phyloP scores from a whole-genome alignment of 768 basidiomycete genomes.

The Udeniomyces megalosporus region DNA sequence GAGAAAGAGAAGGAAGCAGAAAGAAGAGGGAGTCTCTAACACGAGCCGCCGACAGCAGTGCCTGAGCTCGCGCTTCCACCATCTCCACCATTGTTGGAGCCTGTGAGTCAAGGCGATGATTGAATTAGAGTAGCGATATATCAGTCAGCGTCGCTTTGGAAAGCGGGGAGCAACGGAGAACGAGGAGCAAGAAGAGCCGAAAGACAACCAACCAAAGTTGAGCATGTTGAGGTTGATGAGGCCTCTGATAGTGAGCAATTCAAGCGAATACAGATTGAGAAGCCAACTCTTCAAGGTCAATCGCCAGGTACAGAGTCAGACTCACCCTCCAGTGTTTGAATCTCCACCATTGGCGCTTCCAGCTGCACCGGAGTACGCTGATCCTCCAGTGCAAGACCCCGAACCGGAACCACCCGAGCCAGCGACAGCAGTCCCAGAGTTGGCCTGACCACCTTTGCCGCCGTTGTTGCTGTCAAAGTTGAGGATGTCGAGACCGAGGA shows the following conservation, averaged over 20 bases:
- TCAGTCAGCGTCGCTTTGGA: too few species aligned
- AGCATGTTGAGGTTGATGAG: conserved; percentile 22
- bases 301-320: not conserved
- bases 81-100: conserved; percentile 22
- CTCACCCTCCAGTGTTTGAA: conserved; percentile 8
- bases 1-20: too few species aligned
- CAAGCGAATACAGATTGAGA: not conserved
- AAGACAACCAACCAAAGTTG: too few species aligned
- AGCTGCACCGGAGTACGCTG: not conserved
- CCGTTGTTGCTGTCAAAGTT: conserved; percentile 24
- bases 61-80: conserved; percentile 22
- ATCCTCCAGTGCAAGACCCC: not conserved
- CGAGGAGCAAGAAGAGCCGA: too few species aligned
- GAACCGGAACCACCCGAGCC: conserved; percentile 12
- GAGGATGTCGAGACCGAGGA: conserved; percentile 22
- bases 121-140: too few species aligned
- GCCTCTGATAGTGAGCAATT: conserved; percentile 11
- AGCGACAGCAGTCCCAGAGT: conserved; percentile 22
- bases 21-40: not conserved
- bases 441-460: conserved; percentile 21
- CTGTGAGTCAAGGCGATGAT: too few species aligned
- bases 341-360: conserved; percentile 16
- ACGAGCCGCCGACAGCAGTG: conserved; percentile 20
- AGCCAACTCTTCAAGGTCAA: too few species aligned
- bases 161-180: too few species aligned